Evolutionary conservation across 495 filamentous ascomycete species (phyloP), one percentile per base, ranked within the genome.

Genomic region (Penicillium maclennaniae): DNA sequence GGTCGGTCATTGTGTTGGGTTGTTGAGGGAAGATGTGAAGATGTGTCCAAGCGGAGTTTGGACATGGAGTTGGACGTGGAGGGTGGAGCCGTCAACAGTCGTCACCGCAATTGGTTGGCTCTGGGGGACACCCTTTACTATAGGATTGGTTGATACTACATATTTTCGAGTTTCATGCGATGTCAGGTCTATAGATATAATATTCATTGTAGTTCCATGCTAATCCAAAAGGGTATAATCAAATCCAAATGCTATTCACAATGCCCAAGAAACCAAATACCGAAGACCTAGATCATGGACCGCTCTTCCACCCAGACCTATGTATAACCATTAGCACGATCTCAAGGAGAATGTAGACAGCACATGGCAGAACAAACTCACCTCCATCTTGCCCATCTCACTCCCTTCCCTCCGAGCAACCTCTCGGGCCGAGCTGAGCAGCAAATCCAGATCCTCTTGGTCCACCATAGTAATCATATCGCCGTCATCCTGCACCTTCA

Each of bases 381-480:
- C 91, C 83, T 97, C 93, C 80, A 97, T 84, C 82, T 96, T 97
- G 27, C 91, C 92, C 76, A 91, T 87, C 54, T 95, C 92, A 41
- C 77, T 73, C 50, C 84, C 80, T 60, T 92, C 88, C 66, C 82
- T 83, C 72, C 77, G 79, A 26, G 89, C 95, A 51, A 72, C 71
- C 50, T 81, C 79, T 66, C 82, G 87, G 27, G 86, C 84, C 5
- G 71, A 74, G 62, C 73, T 75, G 49, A 97, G 79, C 38, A 87
- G 82, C 80, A 96, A 85, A 47, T 97, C 91, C 58, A 97, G 69
- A 77, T 98, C 93, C 63, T 98, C 93, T 70, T 95, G 88, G 71
- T 98, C 93, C 27, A 87, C 90, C 84, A 98, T 85, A 12, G 91
- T 96, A 68, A 98, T 92, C 86, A 96, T 89, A 63, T 96, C 93